These are phyloP conservation scores for Nematodospora anomalae DNA, from an alignment of 1,139 yeast species.

Conservation along the genomic window DNA sequence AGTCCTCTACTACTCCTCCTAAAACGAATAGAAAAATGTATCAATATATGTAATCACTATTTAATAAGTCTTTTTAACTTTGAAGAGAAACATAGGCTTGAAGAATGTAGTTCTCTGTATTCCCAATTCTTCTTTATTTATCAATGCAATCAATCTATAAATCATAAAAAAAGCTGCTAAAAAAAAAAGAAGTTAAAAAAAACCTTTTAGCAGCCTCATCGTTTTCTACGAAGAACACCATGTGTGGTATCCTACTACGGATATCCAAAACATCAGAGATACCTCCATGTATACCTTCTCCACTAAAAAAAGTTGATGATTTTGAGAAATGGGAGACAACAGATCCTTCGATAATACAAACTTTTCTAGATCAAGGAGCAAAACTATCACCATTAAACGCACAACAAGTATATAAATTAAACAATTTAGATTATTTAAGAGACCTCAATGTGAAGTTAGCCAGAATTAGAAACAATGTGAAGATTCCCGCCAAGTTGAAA, in stretches of 20 bases:
- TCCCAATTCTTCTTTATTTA: too few species aligned
- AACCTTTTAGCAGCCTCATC: background rate
- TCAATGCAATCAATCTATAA: too few species aligned
- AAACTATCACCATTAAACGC: slow-evolving; percentile 18
- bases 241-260: slow-evolving; percentile 17
- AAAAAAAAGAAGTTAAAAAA: too few species aligned
- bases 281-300: slow-evolving; percentile 7
- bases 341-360: slow-evolving; percentile 17
- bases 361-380: slow-evolving; percentile 20
- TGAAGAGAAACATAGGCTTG: too few species aligned
- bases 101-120: too few species aligned
- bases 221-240: background rate
- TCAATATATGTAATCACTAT: too few species aligned
- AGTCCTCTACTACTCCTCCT: too few species aligned
- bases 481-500: slow-evolving; percentile 18
- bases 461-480: slow-evolving; percentile 32
- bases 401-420: slow-evolving; percentile 27
- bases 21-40: too few species aligned
- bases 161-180: background rate
- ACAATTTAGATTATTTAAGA: slow-evolving; percentile 25
- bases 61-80: too few species aligned
- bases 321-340: slow-evolving; percentile 22
- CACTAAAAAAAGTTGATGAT: background rate
- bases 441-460: slow-evolving; percentile 23
- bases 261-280: slow-evolving; percentile 5